Evolutionary conservation across 148 eudicot genomes (phyloP).

Genomic region (Nyssa sinensis): DNA sequence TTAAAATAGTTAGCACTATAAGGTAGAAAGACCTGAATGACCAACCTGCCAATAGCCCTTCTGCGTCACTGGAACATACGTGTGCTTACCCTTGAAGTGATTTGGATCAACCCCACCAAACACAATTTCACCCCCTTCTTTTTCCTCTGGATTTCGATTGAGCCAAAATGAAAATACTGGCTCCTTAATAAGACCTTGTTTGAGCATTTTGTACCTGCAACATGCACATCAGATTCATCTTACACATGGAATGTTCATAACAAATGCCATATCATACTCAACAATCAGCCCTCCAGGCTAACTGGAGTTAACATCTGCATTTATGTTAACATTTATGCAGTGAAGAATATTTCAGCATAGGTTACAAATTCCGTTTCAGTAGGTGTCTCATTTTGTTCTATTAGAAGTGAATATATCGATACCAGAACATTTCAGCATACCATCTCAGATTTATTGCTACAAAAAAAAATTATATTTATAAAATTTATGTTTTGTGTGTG

Average conservation of each 20-base stretch:
- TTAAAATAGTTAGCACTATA: background rate
- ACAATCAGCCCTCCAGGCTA: background rate
- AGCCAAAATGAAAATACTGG: constrained; percentile 57
- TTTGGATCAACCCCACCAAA: constrained; percentile 52
- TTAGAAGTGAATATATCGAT: no score
- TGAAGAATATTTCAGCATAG: no score
- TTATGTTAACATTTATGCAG: background rate
- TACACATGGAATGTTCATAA: background rate
- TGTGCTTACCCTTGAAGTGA: constrained; percentile 47
- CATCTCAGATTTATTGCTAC: no score
- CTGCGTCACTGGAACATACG: constrained; percentile 43
- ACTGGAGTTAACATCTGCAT: background rate
- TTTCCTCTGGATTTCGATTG: constrained; percentile 32
- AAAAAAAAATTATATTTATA: no score
- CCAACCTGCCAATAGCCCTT: constrained; percentile 59
- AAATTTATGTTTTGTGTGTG: no score
- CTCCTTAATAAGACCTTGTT: constrained; percentile 45
- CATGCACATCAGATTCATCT: background rate
- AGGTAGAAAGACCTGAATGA: background rate
- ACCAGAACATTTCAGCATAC: no score
- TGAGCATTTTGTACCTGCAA: constrained; percentile 45
- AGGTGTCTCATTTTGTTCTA: no score
- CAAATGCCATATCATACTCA: background rate
- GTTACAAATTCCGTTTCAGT: no score
- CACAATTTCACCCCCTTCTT: constrained; percentile 50